Conservation (phyloP, 1,139 yeast species). For the Kodamaea fungicola region DNA sequence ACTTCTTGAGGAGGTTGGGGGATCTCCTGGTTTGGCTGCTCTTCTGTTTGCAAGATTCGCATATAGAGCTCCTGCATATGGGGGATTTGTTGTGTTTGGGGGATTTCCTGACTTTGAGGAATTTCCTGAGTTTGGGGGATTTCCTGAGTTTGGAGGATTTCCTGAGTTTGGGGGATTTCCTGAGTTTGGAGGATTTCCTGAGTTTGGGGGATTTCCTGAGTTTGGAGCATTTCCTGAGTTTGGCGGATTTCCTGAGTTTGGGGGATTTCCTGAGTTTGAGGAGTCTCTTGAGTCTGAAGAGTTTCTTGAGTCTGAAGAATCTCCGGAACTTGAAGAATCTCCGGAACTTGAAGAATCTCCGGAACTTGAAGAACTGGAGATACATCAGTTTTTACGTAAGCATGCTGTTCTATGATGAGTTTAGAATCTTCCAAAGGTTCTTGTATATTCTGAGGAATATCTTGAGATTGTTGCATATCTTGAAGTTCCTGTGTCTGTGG, state of each 20-base stretch:
- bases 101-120: not conserved
- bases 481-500: too few species aligned
- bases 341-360: too few species aligned
- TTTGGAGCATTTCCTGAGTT: not conserved
- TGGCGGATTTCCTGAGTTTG: not conserved
- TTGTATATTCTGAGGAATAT: too few species aligned
- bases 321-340: too few species aligned
- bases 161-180: not conserved
- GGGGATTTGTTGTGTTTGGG: not conserved
- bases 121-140: not conserved
- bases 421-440: too few species aligned
- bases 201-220: not conserved
- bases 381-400: too few species aligned
- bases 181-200: not conserved
- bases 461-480: too few species aligned
- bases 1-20: not conserved
- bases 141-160: not conserved
- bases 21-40: not conserved
- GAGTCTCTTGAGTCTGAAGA: not conserved
- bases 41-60: too few species aligned
- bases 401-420: too few species aligned
- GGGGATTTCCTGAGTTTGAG: not conserved
- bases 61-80: too few species aligned
- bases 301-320: not conserved
- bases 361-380: too few species aligned